These are phyloP conservation scores for Allantophomopsis lycopodina DNA, from an alignment of 2,329 filamentous ascomycete species.

Conservation along the genomic window DNA sequence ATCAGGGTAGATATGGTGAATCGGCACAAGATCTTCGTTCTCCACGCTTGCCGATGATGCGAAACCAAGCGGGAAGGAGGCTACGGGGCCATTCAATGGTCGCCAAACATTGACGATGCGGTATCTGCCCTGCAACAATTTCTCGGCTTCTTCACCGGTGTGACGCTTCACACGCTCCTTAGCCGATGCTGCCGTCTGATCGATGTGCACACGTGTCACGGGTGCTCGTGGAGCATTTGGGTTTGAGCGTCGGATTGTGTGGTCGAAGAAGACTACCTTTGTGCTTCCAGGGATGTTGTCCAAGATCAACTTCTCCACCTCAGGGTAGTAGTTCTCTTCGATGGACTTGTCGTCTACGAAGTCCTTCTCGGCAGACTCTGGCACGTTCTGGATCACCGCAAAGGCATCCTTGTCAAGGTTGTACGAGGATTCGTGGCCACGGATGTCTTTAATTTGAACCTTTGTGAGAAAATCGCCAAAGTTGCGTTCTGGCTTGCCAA, in stretches of 20 bases:
- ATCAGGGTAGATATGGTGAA: constrained; percentile 18
- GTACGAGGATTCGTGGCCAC: constrained; percentile 53
- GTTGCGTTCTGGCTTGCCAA: constrained; percentile 14
- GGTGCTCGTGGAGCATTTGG: constrained; percentile 49
- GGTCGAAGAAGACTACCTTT: constrained; percentile 67
- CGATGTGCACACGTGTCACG: constrained; percentile 65
- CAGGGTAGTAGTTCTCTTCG: constrained; percentile 64
- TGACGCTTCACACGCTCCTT: constrained; percentile 58
- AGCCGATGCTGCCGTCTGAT: constrained; percentile 61
- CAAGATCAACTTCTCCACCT: constrained; percentile 62
- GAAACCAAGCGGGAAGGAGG: constrained; percentile 15
- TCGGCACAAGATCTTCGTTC: constrained; percentile 17
- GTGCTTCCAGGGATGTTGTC: constrained; percentile 50
- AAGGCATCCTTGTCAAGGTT: constrained; percentile 66
- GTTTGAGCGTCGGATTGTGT: constrained; percentile 63
- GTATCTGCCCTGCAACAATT: constrained; percentile 53
- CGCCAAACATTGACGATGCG: constrained; percentile 80
- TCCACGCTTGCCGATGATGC: constrained; percentile 13
- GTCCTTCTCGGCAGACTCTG: constrained; percentile 38
- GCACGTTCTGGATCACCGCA: constrained; percentile 42
- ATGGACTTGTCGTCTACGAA: constrained; percentile 62
- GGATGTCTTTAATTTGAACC: constrained; percentile 52
- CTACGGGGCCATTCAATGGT: constrained; percentile 18
- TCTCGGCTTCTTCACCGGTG: constrained; percentile 47
- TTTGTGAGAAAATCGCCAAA: constrained; percentile 14